phyloP scores from a whole-genome alignment of 1,284 basidiomycete genomes.

The Gymnopus androsaceus region DNA sequence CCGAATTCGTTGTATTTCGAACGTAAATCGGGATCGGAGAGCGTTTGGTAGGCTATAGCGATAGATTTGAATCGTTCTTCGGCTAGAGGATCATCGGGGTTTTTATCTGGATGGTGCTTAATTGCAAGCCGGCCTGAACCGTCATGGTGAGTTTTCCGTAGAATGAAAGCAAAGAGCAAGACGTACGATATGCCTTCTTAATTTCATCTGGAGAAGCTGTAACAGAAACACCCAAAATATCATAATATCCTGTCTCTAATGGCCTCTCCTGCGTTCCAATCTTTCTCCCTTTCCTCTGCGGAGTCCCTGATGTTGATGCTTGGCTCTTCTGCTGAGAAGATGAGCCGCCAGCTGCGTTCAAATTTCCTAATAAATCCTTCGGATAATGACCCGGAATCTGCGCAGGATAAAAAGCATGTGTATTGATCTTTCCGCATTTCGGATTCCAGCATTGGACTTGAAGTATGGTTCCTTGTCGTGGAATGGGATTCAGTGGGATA shows the following conservation, averaged over 20 bases:
- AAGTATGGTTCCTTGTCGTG: conserved; percentile 65
- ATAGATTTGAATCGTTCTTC: conserved; percentile 91
- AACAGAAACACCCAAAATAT: conserved; percentile 76
- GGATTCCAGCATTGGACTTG: conserved; percentile 68
- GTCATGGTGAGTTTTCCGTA: too few relatives aligned
- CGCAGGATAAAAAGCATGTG: conserved; percentile 64
- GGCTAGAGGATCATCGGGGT: conserved; percentile 89
- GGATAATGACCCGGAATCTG: conserved; percentile 46
- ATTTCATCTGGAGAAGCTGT: conserved; percentile 83
- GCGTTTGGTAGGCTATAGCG: conserved; percentile 85
- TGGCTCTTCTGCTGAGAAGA: conserved; percentile 26
- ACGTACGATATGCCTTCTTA: conserved; percentile 92
- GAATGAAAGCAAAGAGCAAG: conserved; percentile 7
- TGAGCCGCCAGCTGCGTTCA: conserved; percentile 16
- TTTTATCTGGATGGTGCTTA: conserved; percentile 92
- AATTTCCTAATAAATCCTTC: conserved; percentile 12
- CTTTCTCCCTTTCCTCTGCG: conserved; percentile 60
- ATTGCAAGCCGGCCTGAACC: conserved; percentile 93
- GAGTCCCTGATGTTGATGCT: conserved; percentile 20
- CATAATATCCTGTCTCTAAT: conserved; percentile 88
- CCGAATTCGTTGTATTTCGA: conserved; percentile 95
- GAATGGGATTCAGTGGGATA: conserved; percentile 59
- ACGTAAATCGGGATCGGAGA: conserved; percentile 84
- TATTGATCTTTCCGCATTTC: conserved; percentile 59
- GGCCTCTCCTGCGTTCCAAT: conserved; percentile 89